Evolutionary conservation across 306 rosid species (phyloP).

Genomic region (Calophaca sinica): DNA sequence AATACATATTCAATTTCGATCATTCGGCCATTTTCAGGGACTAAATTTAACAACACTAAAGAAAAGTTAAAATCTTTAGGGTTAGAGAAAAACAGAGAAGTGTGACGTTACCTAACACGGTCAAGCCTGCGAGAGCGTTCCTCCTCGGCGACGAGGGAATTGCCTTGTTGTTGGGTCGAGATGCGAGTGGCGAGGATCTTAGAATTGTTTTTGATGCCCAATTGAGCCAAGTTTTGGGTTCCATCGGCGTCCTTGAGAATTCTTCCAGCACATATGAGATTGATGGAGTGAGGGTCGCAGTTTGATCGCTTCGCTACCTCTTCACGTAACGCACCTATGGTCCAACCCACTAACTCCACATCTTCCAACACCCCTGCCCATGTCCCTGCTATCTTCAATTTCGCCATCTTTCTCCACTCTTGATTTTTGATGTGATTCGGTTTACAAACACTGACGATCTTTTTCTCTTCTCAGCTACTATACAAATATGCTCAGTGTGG

Average conservation of each 20-base stretch:
- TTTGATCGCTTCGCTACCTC: conserved; percentile 76
- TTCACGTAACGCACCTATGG: conserved; percentile 65
- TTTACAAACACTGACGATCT: not conserved
- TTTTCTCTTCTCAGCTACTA: not conserved
- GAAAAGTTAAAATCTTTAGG: not conserved
- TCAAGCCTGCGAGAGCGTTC: conserved; percentile 73
- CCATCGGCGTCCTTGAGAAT: conserved; percentile 74
- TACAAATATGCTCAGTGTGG: not conserved
- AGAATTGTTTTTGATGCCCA: conserved; percentile 79
- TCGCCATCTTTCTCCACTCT: conserved; percentile 59
- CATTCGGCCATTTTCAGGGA: not conserved
- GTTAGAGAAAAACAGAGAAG: not conserved
- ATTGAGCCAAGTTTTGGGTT: conserved; percentile 55
- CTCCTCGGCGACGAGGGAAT: conserved; percentile 73
- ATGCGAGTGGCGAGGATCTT: conserved; percentile 68
- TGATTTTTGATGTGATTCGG: not conserved
- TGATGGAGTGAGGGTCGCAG: conserved; percentile 65
- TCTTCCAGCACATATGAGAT: conserved; percentile 77
- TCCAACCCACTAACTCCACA: conserved; percentile 73
- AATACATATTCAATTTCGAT: not conserved
- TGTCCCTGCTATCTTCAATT: conserved; percentile 82
- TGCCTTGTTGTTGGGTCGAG: conserved; percentile 62
- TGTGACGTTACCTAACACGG: conserved; percentile 59
- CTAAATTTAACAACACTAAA: not conserved
- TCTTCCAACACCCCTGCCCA: conserved; percentile 82